Evolutionary conservation across 768 basidiomycete species (phyloP).

Genomic region (Leccinum subgranulosum): DNA sequence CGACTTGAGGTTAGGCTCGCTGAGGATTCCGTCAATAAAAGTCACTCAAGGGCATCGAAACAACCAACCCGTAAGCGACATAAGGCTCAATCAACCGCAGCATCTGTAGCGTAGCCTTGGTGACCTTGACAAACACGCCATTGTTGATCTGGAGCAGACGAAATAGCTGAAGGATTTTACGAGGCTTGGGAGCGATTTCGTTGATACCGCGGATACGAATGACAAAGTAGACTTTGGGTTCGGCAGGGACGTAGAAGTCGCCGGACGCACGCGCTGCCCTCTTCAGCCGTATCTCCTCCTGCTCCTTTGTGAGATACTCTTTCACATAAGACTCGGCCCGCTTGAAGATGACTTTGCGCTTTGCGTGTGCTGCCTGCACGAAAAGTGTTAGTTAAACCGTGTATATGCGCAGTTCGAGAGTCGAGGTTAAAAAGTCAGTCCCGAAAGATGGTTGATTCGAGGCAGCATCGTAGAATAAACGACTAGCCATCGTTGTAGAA

Average conservation of each 20-base stretch:
- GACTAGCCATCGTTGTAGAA: conserved; percentile 74
- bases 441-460: conserved; percentile 86
- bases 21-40: conserved; percentile 27
- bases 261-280: conserved; percentile 87
- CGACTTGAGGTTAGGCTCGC: conserved; percentile 95
- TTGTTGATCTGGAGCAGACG: conserved; percentile 99
- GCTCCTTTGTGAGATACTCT: conserved; percentile 90
- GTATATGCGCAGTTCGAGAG: background rate
- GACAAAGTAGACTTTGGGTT: conserved; percentile 97
- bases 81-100: conserved; percentile 97
- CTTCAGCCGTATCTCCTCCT: conserved; percentile 94
- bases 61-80: conserved; percentile 86
- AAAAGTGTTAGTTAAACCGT: conserved; percentile 13
- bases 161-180: conserved; percentile 98
- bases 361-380: conserved; percentile 76
- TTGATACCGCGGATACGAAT: conserved; percentile 99
- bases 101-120: conserved; percentile 96
- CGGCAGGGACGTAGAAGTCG: conserved; percentile 96
- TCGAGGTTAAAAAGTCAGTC: conserved; percentile 43
- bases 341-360: conserved; percentile 99
- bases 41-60: background rate
- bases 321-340: conserved; percentile 97
- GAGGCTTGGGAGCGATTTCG: conserved; percentile 98
- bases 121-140: conserved; percentile 97
- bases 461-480: conserved; percentile 62